These are phyloP conservation scores for Candida morakotiae DNA, from an alignment of 805 yeast genomes.

Conservation along the genomic window DNA sequence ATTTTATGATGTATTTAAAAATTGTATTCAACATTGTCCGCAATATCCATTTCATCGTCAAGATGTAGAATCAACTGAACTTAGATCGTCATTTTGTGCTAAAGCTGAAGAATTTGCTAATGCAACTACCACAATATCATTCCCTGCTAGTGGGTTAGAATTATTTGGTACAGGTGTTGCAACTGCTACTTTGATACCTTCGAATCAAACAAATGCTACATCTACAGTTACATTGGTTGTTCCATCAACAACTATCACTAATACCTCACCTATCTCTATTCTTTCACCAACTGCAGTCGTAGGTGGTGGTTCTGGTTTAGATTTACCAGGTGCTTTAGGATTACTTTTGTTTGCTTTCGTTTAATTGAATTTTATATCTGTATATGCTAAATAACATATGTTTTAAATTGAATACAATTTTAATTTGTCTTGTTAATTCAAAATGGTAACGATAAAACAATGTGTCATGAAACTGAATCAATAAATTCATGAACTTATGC, in stretches of 20 bases:
- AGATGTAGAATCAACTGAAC: not conserved
- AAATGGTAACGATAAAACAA: too few species aligned
- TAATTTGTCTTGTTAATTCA: too few species aligned
- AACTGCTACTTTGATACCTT: not conserved
- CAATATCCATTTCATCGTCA: not conserved
- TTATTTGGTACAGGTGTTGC: not conserved
- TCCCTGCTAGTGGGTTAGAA: not conserved
- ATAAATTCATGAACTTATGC: too few species aligned
- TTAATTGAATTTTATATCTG: not conserved
- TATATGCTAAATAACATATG: too few species aligned
- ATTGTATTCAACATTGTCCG: not conserved
- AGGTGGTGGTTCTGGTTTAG: not conserved
- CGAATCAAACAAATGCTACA: not conserved
- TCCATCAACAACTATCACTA: not conserved
- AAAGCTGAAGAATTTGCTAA: not conserved
- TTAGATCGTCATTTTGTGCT: not conserved
- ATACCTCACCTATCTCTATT: slow-evolving; percentile 1
- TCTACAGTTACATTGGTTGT: not conserved
- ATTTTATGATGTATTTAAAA: not conserved
- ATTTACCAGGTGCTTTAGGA: not conserved
- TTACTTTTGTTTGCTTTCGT: not conserved
- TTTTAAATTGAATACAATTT: too few species aligned
- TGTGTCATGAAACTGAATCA: too few species aligned
- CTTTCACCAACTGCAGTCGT: not conserved
- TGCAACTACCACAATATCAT: not conserved